phyloP scores from a whole-genome alignment of 2,329 filamentous ascomycete species.

The Fusarium sp. region DNA sequence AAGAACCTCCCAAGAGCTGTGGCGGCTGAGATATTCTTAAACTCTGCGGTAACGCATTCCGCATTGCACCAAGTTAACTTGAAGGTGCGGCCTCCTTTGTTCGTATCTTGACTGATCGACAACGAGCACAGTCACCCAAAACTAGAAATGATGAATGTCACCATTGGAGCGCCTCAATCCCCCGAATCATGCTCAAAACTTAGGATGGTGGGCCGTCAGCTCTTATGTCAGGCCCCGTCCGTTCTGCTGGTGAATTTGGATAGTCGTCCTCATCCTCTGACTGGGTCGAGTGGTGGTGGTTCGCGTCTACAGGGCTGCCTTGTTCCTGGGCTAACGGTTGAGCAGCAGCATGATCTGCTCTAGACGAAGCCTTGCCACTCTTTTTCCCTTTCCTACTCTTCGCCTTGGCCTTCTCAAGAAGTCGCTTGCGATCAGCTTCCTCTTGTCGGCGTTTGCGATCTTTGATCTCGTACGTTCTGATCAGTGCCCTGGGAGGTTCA shows the following conservation, averaged over 20 bases:
- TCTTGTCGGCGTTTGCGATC: slow-evolving; percentile 87
- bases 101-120: neutral
- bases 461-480: slow-evolving; percentile 93
- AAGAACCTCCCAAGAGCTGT: neutral
- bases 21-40: neutral
- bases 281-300: slow-evolving; percentile 54
- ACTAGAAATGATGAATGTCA: neutral
- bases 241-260: slow-evolving; percentile 38
- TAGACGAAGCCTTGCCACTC: slow-evolving; percentile 64
- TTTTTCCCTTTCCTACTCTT: slow-evolving; percentile 93
- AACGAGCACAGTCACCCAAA: neutral
- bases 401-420: slow-evolving; percentile 93
- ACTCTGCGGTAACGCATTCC: neutral
- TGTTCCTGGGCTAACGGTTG: slow-evolving; percentile 44
- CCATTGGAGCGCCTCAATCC: neutral
- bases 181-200: slow-evolving; percentile 1
- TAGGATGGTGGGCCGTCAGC: slow-evolving; percentile 29
- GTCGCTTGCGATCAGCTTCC: slow-evolving; percentile 84
- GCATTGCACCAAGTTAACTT: neutral
- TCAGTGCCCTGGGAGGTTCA: slow-evolving; percentile 83
- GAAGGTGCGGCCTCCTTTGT: neutral
- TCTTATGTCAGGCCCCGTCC: slow-evolving; percentile 32
- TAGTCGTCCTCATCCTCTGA: slow-evolving; percentile 53
- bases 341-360: slow-evolving; percentile 44
- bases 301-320: slow-evolving; percentile 39